These are phyloP conservation scores for Pilatotrama ljubarskyi DNA, from an alignment of 768 basidiomycete species.

Conservation along the genomic window DNA sequence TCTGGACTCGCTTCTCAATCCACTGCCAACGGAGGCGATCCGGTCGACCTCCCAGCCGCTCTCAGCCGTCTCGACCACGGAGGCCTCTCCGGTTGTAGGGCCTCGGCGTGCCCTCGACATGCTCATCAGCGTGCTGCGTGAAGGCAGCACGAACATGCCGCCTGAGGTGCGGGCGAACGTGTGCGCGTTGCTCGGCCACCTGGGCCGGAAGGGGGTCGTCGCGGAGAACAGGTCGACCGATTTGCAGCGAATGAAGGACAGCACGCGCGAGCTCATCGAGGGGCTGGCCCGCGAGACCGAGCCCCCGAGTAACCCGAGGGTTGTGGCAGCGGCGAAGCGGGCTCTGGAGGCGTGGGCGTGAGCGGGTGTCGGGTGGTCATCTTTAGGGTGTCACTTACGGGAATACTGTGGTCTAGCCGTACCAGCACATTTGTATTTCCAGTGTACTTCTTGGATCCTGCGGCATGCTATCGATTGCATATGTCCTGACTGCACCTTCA, in stretches of 20 bases:
- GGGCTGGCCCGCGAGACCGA: constrained; percentile 36
- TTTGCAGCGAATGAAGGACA: constrained; percentile 50
- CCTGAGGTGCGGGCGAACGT: constrained; percentile 76
- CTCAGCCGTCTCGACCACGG: constrained; percentile 34
- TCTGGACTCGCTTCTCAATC: constrained; percentile 55
- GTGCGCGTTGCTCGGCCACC: constrained; percentile 68
- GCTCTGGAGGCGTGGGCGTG: constrained; percentile 43
- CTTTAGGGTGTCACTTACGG: neutral
- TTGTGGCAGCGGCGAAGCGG: constrained; percentile 42
- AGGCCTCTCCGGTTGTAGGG: constrained; percentile 45
- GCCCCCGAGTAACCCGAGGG: constrained; percentile 35
- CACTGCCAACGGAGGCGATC: constrained; percentile 44
- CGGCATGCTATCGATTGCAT: neutral
- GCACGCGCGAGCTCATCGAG: constrained; percentile 50
- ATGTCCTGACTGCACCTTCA: neutral
- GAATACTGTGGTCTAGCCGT: neutral
- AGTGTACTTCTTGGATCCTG: neutral
- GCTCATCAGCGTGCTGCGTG: constrained; percentile 62
- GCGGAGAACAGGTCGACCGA: constrained; percentile 39
- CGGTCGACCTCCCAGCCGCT: constrained; percentile 28
- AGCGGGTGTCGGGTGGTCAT: neutral
- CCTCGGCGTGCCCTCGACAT: constrained; percentile 67
- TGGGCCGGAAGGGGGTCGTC: constrained; percentile 53
- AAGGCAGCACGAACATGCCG: constrained; percentile 52
- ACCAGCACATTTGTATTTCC: constrained; percentile 1